Base-by-base conservation (phyloP, 345 rosid species). In the Populus euphratica region DNA sequence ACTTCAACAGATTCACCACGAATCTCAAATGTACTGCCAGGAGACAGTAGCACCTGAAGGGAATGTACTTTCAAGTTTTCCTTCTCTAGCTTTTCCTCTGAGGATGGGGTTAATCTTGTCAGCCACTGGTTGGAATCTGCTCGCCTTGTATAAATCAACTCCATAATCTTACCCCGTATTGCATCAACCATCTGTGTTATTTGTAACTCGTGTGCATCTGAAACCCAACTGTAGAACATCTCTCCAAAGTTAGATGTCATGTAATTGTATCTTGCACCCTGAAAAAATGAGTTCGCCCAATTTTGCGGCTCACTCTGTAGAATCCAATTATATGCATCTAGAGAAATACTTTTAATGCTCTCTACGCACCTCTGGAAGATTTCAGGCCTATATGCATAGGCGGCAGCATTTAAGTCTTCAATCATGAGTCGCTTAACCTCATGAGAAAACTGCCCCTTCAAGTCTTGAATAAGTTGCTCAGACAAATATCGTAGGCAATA, bases 141-240 rank as follows among this genome's bases (percentile, higher is more conserved):
- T 67, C 88, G 78, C 70, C 86, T 88, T 29, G 84, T 74, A 70
- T 91, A 85, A 56, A 93, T 87, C 77, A 91, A 80, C 78, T 86
- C 94, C 97, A 86, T 86, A 73, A 93, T 90, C 82, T 89, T 95
- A 64, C 90, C 86, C 8, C 90, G 84, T 73, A 95, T 88, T 77
- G 86, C 88, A 76, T 95, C 97, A 50, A 95, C 93, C 99, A 92
- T 90, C 77, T 95, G 98, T 18, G 97, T 95, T 76, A 95, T 95
- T 11, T 98, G 99, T 27, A 95, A 81, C 44, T 93, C 99, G 33
- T 93, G 86, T 31, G 97, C 92, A 33, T 95, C 98, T 0, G 98
- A 86, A 8, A 81, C 90, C 92, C 98, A 95, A 72, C 89, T 87
- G 74, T 91, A 93, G 79, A 95, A 95, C 36, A 87, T 87, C 79